These are phyloP conservation scores for Viridothelium virens DNA, from an alignment of 495 filamentous ascomycete species.

Conservation along the genomic window DNA sequence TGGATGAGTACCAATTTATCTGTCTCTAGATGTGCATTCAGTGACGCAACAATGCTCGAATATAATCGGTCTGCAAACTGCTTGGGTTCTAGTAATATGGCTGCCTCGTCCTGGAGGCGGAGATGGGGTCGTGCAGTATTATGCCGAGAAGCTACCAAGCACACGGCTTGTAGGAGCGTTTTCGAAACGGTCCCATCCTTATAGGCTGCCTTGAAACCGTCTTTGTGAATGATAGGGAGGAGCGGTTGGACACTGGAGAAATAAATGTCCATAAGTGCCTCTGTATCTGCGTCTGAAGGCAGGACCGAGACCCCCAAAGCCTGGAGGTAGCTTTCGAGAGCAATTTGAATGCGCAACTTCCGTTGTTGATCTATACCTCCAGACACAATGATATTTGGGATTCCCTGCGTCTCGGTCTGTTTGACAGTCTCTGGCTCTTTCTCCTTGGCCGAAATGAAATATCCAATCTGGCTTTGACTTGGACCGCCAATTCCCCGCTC, in stretches of 20 bases:
- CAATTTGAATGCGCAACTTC: conserved; percentile 17
- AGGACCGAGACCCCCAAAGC: conserved; percentile 25
- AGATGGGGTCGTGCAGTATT: conserved; percentile 27
- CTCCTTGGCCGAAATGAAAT: conserved; percentile 22
- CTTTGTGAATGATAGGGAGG: conserved; percentile 31
- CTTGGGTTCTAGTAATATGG: conserved; percentile 23
- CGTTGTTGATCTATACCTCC: conserved; percentile 13
- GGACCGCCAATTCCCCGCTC: conserved; percentile 19
- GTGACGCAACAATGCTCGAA: conserved; percentile 26
- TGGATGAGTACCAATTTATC: conserved; percentile 36
- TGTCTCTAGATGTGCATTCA: conserved; percentile 29
- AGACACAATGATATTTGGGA: not conserved
- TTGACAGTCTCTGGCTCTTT: conserved; percentile 15
- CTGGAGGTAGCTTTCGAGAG: conserved; percentile 26
- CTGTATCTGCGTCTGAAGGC: conserved; percentile 20
- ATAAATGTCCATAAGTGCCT: conserved; percentile 33
- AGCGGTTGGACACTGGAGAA: conserved; percentile 33
- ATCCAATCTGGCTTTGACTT: conserved; percentile 20
- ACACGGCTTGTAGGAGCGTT: conserved; percentile 33
- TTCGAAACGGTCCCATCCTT: conserved; percentile 22
- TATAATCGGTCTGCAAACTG: conserved; percentile 33
- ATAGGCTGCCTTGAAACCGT: conserved; percentile 25
- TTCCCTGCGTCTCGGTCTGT: not conserved
- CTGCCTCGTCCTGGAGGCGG: conserved; percentile 21
- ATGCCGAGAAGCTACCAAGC: conserved; percentile 34